These are phyloP conservation scores for Sutorius eximius DNA, from an alignment of 1,284 basidiomycete genomes.

Conservation along the genomic window DNA sequence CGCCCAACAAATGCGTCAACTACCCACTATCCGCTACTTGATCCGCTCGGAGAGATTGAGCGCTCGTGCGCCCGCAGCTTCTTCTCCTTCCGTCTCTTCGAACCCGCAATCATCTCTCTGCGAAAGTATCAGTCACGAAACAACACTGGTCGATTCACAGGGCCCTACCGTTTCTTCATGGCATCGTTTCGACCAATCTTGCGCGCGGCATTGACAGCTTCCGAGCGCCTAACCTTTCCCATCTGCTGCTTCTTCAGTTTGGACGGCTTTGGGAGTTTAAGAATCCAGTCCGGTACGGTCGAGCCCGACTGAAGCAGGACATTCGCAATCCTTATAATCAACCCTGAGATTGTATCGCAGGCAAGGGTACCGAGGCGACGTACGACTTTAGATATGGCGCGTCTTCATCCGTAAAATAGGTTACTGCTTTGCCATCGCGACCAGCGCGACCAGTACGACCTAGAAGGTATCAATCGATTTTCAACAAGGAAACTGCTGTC, in stretches of 20 bases:
- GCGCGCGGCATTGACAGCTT: conserved; percentile 71
- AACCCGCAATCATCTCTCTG: conserved; percentile 75
- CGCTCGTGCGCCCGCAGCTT: background rate
- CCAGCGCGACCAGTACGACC: conserved; percentile 95
- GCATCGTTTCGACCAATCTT: conserved; percentile 71
- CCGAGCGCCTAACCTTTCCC: conserved; percentile 80
- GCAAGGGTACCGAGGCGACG: conserved; percentile 31
- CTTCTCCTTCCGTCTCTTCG: conserved; percentile 58
- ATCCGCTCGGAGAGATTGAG: background rate
- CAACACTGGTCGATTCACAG: background rate
- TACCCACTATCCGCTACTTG: background rate
- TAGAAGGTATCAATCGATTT: conserved; percentile 26
- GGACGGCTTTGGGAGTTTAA: conserved; percentile 82
- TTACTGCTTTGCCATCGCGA: conserved; percentile 87
- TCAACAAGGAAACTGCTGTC: background rate
- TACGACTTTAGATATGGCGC: conserved; percentile 89
- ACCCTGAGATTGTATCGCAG: conserved; percentile 12
- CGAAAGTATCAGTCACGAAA: background rate
- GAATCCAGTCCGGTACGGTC: conserved; percentile 87
- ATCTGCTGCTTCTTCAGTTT: conserved; percentile 86
- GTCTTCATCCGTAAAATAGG: conserved; percentile 95
- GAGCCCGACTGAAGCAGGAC: conserved; percentile 90
- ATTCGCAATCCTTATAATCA: conserved; percentile 78
- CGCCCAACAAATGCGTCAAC: background rate
- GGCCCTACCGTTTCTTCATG: conserved; percentile 65